Evolutionary conservation across 805 yeast species (phyloP), one percentile per base, ranked within the genome.

Genomic region (Candida incommunis): DNA sequence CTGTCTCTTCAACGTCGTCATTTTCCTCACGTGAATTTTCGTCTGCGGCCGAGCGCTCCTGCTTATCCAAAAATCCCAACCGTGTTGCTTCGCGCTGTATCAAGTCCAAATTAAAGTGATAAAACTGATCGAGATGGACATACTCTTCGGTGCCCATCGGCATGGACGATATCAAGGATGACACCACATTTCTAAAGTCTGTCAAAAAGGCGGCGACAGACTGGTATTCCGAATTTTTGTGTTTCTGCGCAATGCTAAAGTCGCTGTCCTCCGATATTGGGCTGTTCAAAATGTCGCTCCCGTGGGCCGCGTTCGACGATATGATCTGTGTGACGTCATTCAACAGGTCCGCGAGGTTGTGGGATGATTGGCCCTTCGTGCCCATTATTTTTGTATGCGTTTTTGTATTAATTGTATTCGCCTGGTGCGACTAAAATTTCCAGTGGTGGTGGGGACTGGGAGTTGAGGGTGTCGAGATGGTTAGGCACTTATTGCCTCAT

Each of bases 21-120:
- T 26, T 13, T 16, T 43, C 46, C 16, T 35, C 37, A n/a, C n/a
- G n/a, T n/a, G n/a, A n/a, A n/a, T n/a, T n/a, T n/a, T n/a, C n/a
- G 15, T 44, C 42, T 15, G 34, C 42, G 15, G 37, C 46, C 40
- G 34, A 41, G n/a, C 50, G 44, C 29, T 31, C 29, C n/a, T 9
- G 11, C 18, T 11, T 18, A 31, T 11, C 7, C 26, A 50, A 40
- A 31, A 56, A 43, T 4, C 52, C 55, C 23, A 60, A 48, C 23
- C 67, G 55, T 31, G 50, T 44, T 18, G 56, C 62, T 46, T 63
- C 67, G 16, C 66, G 57, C 27, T 58, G 42, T 18, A 63, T 46
- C 45, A 62, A 50, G 40, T 62, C 64, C 2, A 53, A 50, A 16
- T 55, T 47, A 47, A 54, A 62, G 47, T 51, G 53, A 51, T 59